These are phyloP conservation scores for Sarocladiaceae sp. DNA, from an alignment of 2,329 filamentous ascomycete genomes.

Conservation along the genomic window DNA sequence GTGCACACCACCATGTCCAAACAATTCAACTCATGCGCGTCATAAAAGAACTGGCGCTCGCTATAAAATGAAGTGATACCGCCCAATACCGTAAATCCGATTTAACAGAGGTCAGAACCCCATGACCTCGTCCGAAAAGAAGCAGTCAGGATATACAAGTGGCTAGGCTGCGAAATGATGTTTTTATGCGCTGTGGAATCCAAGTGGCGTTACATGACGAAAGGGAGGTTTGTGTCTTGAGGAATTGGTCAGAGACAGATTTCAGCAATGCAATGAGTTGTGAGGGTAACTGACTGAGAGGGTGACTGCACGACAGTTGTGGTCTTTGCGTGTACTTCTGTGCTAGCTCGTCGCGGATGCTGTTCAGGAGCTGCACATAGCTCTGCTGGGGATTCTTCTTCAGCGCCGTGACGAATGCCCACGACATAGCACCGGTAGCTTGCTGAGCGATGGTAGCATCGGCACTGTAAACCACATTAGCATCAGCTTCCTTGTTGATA, in stretches of 20 bases:
- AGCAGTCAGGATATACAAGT: too few species aligned
- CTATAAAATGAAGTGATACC: too few species aligned
- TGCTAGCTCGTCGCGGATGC: slow-evolving; percentile 86
- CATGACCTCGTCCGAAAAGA: not conserved
- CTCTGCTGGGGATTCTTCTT: slow-evolving; percentile 98
- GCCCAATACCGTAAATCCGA: too few species aligned
- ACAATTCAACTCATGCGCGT: too few species aligned
- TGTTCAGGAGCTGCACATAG: slow-evolving; percentile 95
- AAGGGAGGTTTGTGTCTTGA: slow-evolving; percentile 58
- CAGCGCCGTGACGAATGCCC: slow-evolving; percentile 88
- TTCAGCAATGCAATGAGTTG: slow-evolving; percentile 8
- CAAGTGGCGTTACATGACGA: slow-evolving; percentile 49
- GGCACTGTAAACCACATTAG: slow-evolving; percentile 51
- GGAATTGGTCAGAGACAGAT: not conserved
- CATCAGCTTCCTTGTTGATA: not conserved
- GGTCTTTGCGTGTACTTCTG: slow-evolving; percentile 92
- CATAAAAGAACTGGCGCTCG: too few species aligned
- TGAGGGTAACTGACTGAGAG: slow-evolving; percentile 65
- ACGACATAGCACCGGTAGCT: slow-evolving; percentile 97
- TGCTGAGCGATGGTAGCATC: slow-evolving; percentile 89
- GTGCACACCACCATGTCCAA: too few species aligned
- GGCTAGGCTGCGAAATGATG: not conserved
- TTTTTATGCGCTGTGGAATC: slow-evolving; percentile 6
- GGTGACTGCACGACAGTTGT: slow-evolving; percentile 94
- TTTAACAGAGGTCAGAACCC: not conserved